Conservation (phyloP, 202 grass and related monocot species). For the Saccharum hybrid region DNA sequence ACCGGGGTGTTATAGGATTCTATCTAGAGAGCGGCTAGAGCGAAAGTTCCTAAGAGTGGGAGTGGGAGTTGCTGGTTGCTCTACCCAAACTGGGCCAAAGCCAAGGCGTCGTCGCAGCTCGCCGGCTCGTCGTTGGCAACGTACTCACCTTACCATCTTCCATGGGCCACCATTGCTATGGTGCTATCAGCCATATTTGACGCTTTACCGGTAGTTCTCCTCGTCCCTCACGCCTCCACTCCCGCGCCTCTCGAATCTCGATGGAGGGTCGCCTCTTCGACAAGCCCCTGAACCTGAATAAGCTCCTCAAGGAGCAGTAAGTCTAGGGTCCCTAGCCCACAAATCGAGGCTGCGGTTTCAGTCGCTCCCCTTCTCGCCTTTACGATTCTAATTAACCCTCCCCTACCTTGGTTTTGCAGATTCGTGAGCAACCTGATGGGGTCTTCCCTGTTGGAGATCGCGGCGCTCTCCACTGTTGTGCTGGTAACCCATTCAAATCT, state of each 20-base stretch:
- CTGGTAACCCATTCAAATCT: too few relatives aligned
- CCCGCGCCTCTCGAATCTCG: not conserved
- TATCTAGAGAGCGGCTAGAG: too few relatives aligned
- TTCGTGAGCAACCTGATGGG: too few relatives aligned
- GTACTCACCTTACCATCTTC: not conserved
- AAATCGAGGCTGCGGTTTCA: not conserved
- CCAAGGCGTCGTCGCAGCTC: not conserved
- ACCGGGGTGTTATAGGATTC: too few relatives aligned
- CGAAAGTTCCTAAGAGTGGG: not conserved
- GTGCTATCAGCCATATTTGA: not conserved
- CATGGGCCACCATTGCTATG: not conserved
- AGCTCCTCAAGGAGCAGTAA: conserved; percentile 86
- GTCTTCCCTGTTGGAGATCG: too few relatives aligned
- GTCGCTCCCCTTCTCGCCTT: not conserved
- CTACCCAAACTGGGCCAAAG: not conserved
- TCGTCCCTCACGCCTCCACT: not conserved
- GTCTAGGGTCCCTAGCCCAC: conserved; percentile 14
- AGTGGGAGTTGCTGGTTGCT: not conserved
- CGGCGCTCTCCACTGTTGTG: too few relatives aligned
- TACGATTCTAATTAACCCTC: not conserved
- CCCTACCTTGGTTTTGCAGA: too few relatives aligned
- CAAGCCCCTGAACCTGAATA: conserved; percentile 66
- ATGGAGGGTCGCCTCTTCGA: conserved; percentile 67
- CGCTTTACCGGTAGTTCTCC: not conserved
- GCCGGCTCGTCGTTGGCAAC: not conserved